These are phyloP conservation scores for Hypoxylon sp. DNA, from an alignment of 2,329 filamentous ascomycete species.

Conservation along the genomic window DNA sequence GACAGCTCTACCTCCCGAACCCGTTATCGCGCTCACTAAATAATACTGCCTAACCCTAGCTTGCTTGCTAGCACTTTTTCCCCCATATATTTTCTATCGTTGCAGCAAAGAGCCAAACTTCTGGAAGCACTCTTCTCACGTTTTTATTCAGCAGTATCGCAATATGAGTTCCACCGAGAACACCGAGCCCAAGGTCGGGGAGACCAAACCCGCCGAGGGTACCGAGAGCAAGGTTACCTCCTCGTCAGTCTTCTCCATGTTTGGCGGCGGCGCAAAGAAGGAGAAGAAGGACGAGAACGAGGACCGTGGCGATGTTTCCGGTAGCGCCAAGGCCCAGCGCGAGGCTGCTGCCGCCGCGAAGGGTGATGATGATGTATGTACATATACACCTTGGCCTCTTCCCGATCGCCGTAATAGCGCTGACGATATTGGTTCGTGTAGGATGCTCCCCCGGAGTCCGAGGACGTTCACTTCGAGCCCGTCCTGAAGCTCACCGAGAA, in stretches of 20 bases:
- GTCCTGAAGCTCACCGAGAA: slow-evolving; percentile 97
- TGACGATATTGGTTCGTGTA: slow-evolving; percentile 34
- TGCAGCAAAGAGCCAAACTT: slow-evolving; percentile 14
- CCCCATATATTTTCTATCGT: slow-evolving; percentile 4
- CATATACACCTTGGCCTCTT: slow-evolving; percentile 23
- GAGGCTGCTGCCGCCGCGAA: slow-evolving; percentile 71
- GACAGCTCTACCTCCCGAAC: slow-evolving; percentile 5
- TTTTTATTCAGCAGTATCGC: slow-evolving; percentile 30
- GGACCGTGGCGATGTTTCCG: slow-evolving; percentile 87
- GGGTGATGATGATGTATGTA: slow-evolving; percentile 66
- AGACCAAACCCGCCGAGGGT: slow-evolving; percentile 60
- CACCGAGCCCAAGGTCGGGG: slow-evolving; percentile 61
- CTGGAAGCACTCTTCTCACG: slow-evolving; percentile 21
- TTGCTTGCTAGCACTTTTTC: slow-evolving; percentile 7
- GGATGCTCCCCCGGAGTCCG: slow-evolving; percentile 84
- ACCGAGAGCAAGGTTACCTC: slow-evolving; percentile 62
- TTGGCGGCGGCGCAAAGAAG: slow-evolving; percentile 97
- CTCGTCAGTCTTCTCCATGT: slow-evolving; percentile 94
- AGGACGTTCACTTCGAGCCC: slow-evolving; percentile 96
- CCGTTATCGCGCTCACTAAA: slow-evolving; percentile 10
- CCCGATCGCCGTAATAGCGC: slow-evolving; percentile 11
- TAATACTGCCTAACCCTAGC: slow-evolving; percentile 5
- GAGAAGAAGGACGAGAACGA: slow-evolving; percentile 89
- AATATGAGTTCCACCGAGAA: slow-evolving; percentile 65
- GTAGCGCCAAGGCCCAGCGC: slow-evolving; percentile 85